Conservation (phyloP, 768 basidiomycete species). For the Serendipita indica region DNA sequence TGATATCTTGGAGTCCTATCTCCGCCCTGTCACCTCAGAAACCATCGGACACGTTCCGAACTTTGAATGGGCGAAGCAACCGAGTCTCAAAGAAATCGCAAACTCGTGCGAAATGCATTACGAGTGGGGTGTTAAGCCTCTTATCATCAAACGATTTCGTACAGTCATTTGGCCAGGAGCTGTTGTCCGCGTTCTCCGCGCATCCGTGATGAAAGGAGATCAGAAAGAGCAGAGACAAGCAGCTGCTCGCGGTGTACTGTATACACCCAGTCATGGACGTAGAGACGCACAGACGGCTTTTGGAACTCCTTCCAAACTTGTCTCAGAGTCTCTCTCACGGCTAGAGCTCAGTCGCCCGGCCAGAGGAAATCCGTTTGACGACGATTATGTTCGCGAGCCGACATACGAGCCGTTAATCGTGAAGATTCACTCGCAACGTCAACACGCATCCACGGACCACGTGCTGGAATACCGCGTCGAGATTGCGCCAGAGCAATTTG, state of each 20-base stretch:
- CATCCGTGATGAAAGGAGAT: slow-evolving; percentile 40
- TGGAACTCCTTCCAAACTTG: slow-evolving; percentile 37
- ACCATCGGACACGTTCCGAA: slow-evolving; percentile 31
- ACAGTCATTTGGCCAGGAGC: slow-evolving; percentile 69
- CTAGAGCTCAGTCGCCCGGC: slow-evolving; percentile 23
- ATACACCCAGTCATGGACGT: slow-evolving; percentile 29
- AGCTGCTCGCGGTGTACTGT: slow-evolving; percentile 18
- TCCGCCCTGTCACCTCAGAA: slow-evolving; percentile 61
- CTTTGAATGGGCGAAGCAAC: slow-evolving; percentile 39
- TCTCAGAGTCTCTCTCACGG: slow-evolving; percentile 40
- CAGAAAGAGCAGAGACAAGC: slow-evolving; percentile 13
- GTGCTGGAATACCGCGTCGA: slow-evolving; percentile 70
- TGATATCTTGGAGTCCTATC: slow-evolving; percentile 63
- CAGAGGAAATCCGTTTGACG: slow-evolving; percentile 13
- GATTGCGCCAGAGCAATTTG: slow-evolving; percentile 51
- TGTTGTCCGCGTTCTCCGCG: slow-evolving; percentile 55
- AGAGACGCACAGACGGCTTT: slow-evolving; percentile 18
- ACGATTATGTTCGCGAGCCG: slow-evolving; percentile 20
- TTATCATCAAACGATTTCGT: slow-evolving; percentile 71
- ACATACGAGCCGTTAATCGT: slow-evolving; percentile 36
- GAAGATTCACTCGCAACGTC: slow-evolving; percentile 49
- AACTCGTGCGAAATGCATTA: slow-evolving; percentile 74
- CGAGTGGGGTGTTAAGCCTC: slow-evolving; percentile 79
- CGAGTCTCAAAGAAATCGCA: slow-evolving; percentile 57
- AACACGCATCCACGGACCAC: slow-evolving; percentile 55